These are phyloP conservation scores for Chlorella vulgaris DNA, from an alignment of 139 green algal species.

Conservation along the genomic window DNA sequence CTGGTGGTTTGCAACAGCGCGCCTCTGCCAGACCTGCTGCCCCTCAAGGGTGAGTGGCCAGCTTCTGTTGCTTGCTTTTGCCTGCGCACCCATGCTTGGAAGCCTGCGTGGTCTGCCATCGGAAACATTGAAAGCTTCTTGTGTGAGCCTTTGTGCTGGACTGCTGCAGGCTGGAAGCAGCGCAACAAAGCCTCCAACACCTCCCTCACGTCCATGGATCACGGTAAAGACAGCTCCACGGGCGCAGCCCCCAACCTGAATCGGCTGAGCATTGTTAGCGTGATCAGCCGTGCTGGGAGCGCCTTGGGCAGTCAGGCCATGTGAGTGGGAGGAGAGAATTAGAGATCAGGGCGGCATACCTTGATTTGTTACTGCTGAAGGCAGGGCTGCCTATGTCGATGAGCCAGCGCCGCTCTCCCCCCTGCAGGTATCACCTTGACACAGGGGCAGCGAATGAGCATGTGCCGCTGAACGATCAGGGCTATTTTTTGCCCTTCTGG, in stretches of 20 bases:
- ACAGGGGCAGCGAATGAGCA: slow-evolving; percentile 14
- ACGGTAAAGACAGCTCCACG: not conserved
- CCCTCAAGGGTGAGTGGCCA: not conserved
- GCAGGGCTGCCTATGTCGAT: too few relatives aligned
- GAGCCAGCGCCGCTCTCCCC: not conserved
- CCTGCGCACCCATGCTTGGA: too few relatives aligned
- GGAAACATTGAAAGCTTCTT: too few relatives aligned
- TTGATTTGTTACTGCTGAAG: too few relatives aligned
- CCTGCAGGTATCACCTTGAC: slow-evolving; percentile 29
- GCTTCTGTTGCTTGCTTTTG: too few relatives aligned
- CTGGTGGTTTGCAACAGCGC: not conserved
- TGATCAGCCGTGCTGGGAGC: not conserved
- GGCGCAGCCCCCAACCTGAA: not conserved
- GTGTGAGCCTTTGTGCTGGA: too few relatives aligned
- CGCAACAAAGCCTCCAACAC: not conserved
- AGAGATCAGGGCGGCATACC: too few relatives aligned
- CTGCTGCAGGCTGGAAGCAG: slow-evolving; percentile 17
- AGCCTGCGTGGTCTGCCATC: too few relatives aligned
- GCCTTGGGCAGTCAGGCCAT: not conserved
- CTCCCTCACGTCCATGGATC: not conserved
- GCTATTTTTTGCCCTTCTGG: slow-evolving; percentile 19
- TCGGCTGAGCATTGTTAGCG: not conserved
- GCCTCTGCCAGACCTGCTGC: slow-evolving; percentile 7
- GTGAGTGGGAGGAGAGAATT: too few relatives aligned
- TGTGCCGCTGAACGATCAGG: slow-evolving; percentile 18